Base-by-base conservation (phyloP, 2,329 filamentous ascomycete genomes). In the Neospermospora avenae region DNA sequence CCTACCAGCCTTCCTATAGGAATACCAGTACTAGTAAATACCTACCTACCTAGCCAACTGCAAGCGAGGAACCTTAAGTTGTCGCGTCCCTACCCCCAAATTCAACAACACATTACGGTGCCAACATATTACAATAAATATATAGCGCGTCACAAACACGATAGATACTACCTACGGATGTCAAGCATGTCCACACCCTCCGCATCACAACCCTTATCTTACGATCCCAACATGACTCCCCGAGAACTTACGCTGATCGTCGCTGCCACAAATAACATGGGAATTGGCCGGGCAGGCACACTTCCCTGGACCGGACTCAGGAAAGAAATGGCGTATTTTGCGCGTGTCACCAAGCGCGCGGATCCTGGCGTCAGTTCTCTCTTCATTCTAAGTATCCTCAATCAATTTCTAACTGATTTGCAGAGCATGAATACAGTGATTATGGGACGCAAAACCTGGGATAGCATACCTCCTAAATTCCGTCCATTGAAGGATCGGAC, bases 401-500 rank as follows among this genome's bases (percentile, higher is more conserved):
- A 22, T 2, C 18, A 24, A 6, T 7, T 8, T 10, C 55, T 57
- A 31, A 51, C n/a, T 11, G 14, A 28, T n/a, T 37, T 24, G 20
- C 10, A 70, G 68, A 55, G 44, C 42, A 55, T 44, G 4, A 93
- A 93, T 74, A 89, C 90, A 18, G 90, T 98, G 55, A 88, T 99
- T 68, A 99, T 99, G 95, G 95, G 95, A 62, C 89, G 95, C 71
- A 97, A 96, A 76, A 99, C 95, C 0, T 99, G 93, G 88, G 91
- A 96, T 55, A 91, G 87, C 65, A 93, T 99, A 62, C 93, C 95
- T 2, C 72, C 79, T 6, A 82, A 80, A 55, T 92, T 95, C 73
- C 83, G 92, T 2, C 95, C 95, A 18, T 80, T 99, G 35, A 87
- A 85, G 63, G 88, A 86, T 63, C 81, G 95, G 10, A 78, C 92